phyloP scores from a whole-genome alignment of 108 stramenopile species.

The Stephanodiscus triporus region DNA sequence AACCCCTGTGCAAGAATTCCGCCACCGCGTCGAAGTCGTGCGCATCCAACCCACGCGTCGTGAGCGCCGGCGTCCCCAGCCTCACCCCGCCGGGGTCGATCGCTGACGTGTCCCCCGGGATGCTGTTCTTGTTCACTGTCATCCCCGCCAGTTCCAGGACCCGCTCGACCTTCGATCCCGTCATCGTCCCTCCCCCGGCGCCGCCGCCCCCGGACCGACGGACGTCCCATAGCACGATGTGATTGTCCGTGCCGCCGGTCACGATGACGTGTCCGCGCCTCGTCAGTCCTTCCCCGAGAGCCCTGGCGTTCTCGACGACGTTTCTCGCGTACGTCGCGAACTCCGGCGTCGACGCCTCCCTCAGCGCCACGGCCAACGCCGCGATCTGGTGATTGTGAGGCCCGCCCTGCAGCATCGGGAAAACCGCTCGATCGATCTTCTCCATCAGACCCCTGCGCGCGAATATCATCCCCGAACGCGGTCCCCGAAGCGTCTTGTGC shows the following conservation, averaged over 20 bases:
- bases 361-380: slow-evolving; percentile 96
- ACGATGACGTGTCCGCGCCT: slow-evolving; percentile 89
- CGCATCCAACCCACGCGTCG: slow-evolving; percentile 88
- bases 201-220: slow-evolving; percentile 75
- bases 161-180: slow-evolving; percentile 97
- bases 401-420: slow-evolving; percentile 99
- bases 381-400: slow-evolving; percentile 99
- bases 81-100: slow-evolving; percentile 99
- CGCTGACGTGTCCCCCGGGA: slow-evolving; percentile 96
- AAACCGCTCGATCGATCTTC: slow-evolving; percentile 95
- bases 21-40: slow-evolving; percentile 95
- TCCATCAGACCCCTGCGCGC: slow-evolving; percentile 90
- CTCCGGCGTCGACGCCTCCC: slow-evolving; percentile 91
- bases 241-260: slow-evolving; percentile 99
- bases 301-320: slow-evolving; percentile 92
- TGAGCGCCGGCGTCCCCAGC: slow-evolving; percentile 94
- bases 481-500: slow-evolving; percentile 99
- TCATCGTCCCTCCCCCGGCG: slow-evolving; percentile 44
- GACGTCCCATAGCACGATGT: slow-evolving; percentile 98
- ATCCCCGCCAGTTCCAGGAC: slow-evolving; percentile 94
- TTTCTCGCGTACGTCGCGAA: slow-evolving; percentile 88
- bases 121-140: slow-evolving; percentile 99
- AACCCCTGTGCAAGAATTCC: slow-evolving; percentile 93
- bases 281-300: slow-evolving; percentile 80
- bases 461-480: slow-evolving; percentile 99